Base-by-base conservation (phyloP, 768 basidiomycete genomes). In the Calocera cornea region DNA sequence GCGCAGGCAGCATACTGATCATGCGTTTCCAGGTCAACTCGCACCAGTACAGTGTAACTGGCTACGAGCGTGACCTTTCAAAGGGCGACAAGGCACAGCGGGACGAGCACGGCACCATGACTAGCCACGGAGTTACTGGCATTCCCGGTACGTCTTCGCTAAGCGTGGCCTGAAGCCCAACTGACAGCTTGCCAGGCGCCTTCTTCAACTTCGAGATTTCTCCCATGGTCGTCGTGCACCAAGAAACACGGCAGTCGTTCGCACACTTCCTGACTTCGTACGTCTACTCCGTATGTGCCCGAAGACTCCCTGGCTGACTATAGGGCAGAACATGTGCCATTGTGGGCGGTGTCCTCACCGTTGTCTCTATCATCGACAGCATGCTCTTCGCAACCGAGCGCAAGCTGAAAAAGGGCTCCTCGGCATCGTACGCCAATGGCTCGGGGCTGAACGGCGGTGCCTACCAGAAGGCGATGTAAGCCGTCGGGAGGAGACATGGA, bases 181-280 rank as follows among this genome's bases (percentile, higher is more conserved):
- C 34, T 67, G 34, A 36, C 31, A 10, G 2, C 60, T n/a, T 31
- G n/a, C 29, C 54, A 81, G 89, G 91, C 64, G 87, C 86, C 17
- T 90, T 89, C 81, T 87, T 90, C 82, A 97, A 93, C 80, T 97
- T 90, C 76, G 95, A 98, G 75, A 97, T 97, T 74, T 97, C 94
- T 19, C 95, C 95, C 14, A 94, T 99, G 73, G 87, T 91, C 64
- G 89, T 99, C 64, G 87, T 94, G 27, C 94, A 97, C 75, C 83
- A 84, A 12, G 95, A 98, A 75, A 87, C 84, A 36, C 83, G 93
- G 66, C 95, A 98, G 77, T 91, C 92, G 0, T 95, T 98, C 76
- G 95, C 97, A 1, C 97, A 99, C 78, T 98, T 98, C 82, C 79
- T 98, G 31, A 97, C 97, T 49, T 97, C 95, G 90, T 95, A 74